A percentile compares a stretch with the other conserved stretches of the same genome.
These are phyloP conservation scores for Rhizopogon rudus DNA, from an alignment of 768 basidiomycete genomes.

Conservation along the genomic window DNA sequence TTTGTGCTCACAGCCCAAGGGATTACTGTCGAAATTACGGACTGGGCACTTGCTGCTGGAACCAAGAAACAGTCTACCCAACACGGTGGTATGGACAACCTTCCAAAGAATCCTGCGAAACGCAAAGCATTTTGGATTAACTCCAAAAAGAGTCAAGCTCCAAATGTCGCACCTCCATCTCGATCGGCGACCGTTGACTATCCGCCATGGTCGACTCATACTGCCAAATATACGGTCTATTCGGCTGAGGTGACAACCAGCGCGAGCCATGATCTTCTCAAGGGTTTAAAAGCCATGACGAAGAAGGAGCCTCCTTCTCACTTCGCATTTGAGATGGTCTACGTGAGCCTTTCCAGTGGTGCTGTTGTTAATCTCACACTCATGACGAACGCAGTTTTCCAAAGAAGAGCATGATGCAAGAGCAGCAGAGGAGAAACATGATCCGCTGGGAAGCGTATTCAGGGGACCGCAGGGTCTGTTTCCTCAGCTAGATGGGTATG, in stretches of 20 bases:
- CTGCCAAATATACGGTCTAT: slow-evolving; percentile 7
- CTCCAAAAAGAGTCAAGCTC: background rate
- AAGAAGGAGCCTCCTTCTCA: slow-evolving; percentile 83
- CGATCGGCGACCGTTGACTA: background rate
- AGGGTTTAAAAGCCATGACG: slow-evolving; percentile 77
- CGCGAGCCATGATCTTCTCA: slow-evolving; percentile 52
- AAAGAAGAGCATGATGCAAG: slow-evolving; percentile 72
- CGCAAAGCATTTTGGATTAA: slow-evolving; percentile 1
- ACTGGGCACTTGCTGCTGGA: slow-evolving; percentile 65
- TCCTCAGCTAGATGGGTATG: slow-evolving; percentile 74
- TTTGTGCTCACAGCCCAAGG: slow-evolving; percentile 45
- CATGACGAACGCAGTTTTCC: slow-evolving; percentile 45
- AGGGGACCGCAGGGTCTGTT: slow-evolving; percentile 54
- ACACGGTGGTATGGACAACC: slow-evolving; percentile 4
- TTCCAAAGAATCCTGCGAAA: slow-evolving; percentile 1
- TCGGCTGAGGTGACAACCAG: slow-evolving; percentile 43
- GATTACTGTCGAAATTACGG: slow-evolving; percentile 73
- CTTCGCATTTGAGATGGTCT: slow-evolving; percentile 76
- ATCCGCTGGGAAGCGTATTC: slow-evolving; percentile 71
- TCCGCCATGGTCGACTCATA: background rate
- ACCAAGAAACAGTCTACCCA: slow-evolving; percentile 44
- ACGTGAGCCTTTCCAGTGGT: slow-evolving; percentile 40
- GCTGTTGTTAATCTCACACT: background rate
- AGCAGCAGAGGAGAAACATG: slow-evolving; percentile 53
- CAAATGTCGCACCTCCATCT: background rate